phyloP scores from a whole-genome alignment of 2,329 filamentous ascomycete species.

The Penicillium concentricum region DNA sequence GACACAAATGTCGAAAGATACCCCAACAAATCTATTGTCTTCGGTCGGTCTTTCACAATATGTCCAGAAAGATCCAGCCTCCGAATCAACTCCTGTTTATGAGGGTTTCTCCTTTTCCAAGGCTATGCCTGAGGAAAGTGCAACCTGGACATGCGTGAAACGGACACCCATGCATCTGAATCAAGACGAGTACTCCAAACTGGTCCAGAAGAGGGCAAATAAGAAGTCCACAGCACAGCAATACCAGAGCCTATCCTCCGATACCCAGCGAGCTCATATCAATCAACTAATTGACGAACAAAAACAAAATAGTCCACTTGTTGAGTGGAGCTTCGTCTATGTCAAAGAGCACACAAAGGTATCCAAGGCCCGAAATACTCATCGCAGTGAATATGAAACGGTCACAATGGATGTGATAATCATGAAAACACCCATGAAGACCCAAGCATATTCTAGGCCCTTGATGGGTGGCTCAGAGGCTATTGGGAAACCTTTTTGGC shows the following conservation, averaged over 20 bases:
- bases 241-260: conserved; percentile 28
- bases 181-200: conserved; percentile 31
- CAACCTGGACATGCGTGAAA: conserved; percentile 33
- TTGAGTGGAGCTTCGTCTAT: conserved; percentile 42
- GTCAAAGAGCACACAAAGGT: conserved; percentile 31
- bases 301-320: conserved; percentile 27
- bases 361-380: conserved; percentile 28
- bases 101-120: conserved; percentile 40
- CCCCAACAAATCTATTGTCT: background rate
- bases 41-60: background rate
- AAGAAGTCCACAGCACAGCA: conserved; percentile 28
- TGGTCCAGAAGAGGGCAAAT: conserved; percentile 32
- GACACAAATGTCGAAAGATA: background rate
- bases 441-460: conserved; percentile 14
- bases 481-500: no score
- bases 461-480: conserved; percentile 15
- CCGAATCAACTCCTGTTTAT: conserved; percentile 16
- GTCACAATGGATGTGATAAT: conserved; percentile 37
- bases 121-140: conserved; percentile 29
- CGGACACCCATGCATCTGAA: conserved; percentile 31
- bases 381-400: conserved; percentile 31
- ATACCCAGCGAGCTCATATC: conserved; percentile 33
- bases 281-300: conserved; percentile 36
- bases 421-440: conserved; percentile 27
- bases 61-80: background rate